These are phyloP conservation scores for Rhipidocladum racemiflorum DNA, from an alignment of 176 grass and related monocot genomes.

Conservation along the genomic window DNA sequence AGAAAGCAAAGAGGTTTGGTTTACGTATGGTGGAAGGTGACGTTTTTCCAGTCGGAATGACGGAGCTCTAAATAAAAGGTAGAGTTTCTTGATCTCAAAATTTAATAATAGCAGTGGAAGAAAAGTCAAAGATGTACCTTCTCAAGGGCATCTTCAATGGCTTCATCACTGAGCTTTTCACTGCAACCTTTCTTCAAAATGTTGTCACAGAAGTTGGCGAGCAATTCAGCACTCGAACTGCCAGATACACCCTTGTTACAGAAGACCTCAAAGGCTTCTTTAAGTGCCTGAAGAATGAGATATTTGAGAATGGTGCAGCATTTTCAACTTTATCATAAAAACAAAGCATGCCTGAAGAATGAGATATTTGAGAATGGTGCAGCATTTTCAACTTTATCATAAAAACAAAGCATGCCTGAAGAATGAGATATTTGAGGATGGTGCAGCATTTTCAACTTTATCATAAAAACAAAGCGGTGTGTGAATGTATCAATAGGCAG, in stretches of 20 bases:
- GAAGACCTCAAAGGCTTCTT: constrained; percentile 98
- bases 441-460: background rate
- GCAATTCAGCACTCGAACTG: constrained; percentile 87
- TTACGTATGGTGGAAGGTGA: no score
- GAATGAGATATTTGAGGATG: background rate
- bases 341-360: constrained; percentile 65
- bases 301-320: background rate
- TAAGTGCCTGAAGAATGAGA: constrained; percentile 63
- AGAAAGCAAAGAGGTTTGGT: no score
- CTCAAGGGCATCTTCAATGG: constrained; percentile 97
- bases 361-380: background rate
- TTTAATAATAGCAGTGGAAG: background rate
- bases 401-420: no score
- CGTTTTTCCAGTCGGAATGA: no score
- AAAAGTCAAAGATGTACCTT: constrained; percentile 52
- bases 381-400: background rate
- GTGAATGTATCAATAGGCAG: background rate
- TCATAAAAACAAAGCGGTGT: background rate
- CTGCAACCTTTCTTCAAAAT: constrained; percentile 97
- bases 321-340: background rate
- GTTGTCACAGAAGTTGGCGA: constrained; percentile 93
- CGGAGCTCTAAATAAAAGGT: no score
- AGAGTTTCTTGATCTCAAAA: background rate
- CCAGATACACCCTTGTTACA: constrained; percentile 94
- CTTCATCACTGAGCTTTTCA: constrained; percentile 98